Base-by-base conservation (phyloP, 768 basidiomycete species). In the Suillus ampliporus region DNA sequence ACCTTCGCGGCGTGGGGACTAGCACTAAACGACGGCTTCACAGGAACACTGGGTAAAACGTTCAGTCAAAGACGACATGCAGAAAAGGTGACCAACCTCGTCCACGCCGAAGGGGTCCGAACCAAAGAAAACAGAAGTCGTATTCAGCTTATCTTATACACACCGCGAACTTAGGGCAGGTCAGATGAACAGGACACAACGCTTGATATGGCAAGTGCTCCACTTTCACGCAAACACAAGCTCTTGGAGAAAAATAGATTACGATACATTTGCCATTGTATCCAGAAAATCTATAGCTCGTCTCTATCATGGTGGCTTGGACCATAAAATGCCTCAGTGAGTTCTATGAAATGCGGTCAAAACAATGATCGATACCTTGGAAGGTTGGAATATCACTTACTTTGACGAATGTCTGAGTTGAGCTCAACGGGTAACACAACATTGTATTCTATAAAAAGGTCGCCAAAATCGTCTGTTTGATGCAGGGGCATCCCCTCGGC, bases 361-460 rank as follows among this genome's bases (percentile, higher is more conserved):
- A 26, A 56, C 10, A 21, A 47, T 17, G 57, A 52, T 38, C 28
- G 28, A 37, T 17, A 17, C 38, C 10, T 23, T n/a, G 56, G 58
- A 28, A 31, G 50, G 28, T 19, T 11, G 10, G 44, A 51, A 47
- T 28, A 37, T 19, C 21, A 84, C 95, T 83, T 73, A 98, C 97
- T 92, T 73, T 80, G 84, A 68, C 87, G 87, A 63, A 85, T 86
- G 54, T 89, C 84, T 54, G 85, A 70, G 53, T 88, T 82, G 38
- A 99, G 76, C 60, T 89, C 83, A 54, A 84, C 77, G 4, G 97
- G 97, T 59, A 99, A 77, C 19, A 99, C 89, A 54, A 99, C 93
- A 61, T 86, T 93, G 78, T 97, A 99, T 75, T 98, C 96, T 58
- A 99, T 83, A 69, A 87, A 99, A 52, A 99, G 79, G 73, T 97